A percentile compares a stretch with the other conserved stretches of the same genome.
These are phyloP conservation scores for Agaricus subrufescens DNA, from an alignment of 768 basidiomycete genomes.

Conservation along the genomic window DNA sequence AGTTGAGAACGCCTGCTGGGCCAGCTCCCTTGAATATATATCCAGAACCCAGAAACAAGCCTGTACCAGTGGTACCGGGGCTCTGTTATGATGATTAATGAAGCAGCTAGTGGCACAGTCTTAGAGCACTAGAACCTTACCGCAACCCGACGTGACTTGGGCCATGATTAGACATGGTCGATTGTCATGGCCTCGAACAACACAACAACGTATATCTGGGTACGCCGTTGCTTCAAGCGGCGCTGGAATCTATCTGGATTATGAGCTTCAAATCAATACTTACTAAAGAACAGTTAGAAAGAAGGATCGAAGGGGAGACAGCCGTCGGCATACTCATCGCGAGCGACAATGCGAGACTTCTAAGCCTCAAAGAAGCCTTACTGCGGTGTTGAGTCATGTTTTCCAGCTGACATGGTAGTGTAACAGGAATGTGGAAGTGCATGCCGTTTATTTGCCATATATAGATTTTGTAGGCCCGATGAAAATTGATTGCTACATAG, in stretches of 20 bases:
- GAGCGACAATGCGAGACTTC: conserved; percentile 5
- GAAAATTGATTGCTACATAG: not conserved
- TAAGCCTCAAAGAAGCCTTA: conserved; percentile 13
- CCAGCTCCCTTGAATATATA: conserved; percentile 55
- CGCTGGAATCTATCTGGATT: conserved; percentile 71
- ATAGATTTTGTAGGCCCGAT: not conserved
- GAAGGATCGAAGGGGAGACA: not conserved
- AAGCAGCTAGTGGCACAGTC: not conserved
- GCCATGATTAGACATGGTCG: too few relatives aligned
- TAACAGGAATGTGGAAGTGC: conserved; percentile 6
- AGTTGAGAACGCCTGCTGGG: conserved; percentile 60
- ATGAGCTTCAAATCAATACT: conserved; percentile 50
- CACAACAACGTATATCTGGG: conserved; percentile 56
- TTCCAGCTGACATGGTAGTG: conserved; percentile 18
- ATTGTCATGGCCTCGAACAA: too few relatives aligned
- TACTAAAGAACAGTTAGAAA: conserved; percentile 8
- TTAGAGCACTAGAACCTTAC: conserved; percentile 30
- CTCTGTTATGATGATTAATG: conserved; percentile 33
- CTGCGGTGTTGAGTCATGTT: conserved; percentile 11
- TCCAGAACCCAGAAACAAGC: conserved; percentile 70
- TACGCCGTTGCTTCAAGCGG: conserved; percentile 71
- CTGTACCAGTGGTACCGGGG: conserved; percentile 73
- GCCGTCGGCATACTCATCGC: conserved; percentile 15
- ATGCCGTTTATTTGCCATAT: not conserved
- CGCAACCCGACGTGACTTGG: conserved; percentile 45